Evolutionary conservation across 2,329 filamentous ascomycete species (phyloP).

Genomic region (Colletotrichum plurivorum): DNA sequence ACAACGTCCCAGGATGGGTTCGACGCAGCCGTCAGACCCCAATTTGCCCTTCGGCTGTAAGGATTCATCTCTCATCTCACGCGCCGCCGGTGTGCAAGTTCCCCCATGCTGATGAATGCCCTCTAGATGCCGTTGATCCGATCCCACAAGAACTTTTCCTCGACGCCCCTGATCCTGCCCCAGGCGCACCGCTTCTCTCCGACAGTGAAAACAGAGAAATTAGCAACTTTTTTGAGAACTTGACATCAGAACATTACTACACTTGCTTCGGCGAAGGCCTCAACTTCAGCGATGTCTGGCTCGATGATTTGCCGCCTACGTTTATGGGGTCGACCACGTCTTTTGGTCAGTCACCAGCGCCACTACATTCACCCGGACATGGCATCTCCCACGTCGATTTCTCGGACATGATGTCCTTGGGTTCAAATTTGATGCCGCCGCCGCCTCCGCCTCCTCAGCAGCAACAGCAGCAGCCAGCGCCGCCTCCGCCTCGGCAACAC

Average conservation of each 20-base stretch:
- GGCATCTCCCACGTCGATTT: slow-evolving; percentile 45
- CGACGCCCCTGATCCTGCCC: slow-evolving; percentile 73
- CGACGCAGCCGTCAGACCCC: slow-evolving; percentile 68
- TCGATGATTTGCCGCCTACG: slow-evolving; percentile 70
- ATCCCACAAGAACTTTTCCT: slow-evolving; percentile 59
- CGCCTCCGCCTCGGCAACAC: slow-evolving; percentile 43
- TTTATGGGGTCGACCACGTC: slow-evolving; percentile 78
- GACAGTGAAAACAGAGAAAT: slow-evolving; percentile 73
- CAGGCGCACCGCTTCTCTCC: slow-evolving; percentile 75
- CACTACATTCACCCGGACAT: slow-evolving; percentile 46
- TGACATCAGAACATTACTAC: slow-evolving; percentile 66
- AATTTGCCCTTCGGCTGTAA: slow-evolving; percentile 78
- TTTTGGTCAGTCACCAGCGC: slow-evolving; percentile 66
- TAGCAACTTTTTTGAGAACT: slow-evolving; percentile 69
- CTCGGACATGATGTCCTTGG: slow-evolving; percentile 47
- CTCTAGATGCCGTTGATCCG: slow-evolving; percentile 60
- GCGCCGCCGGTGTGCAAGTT: slow-evolving; percentile 13
- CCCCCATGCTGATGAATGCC: slow-evolving; percentile 27
- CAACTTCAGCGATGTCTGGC: slow-evolving; percentile 66
- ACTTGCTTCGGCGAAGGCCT: slow-evolving; percentile 66
- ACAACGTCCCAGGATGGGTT: slow-evolving; percentile 72
- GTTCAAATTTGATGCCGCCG: slow-evolving; percentile 53
- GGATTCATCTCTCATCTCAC: slow-evolving; percentile 50
- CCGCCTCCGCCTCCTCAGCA: slow-evolving; percentile 51
- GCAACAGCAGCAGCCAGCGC: slow-evolving; percentile 45